Base-by-base conservation (phyloP, 345 rosid genomes). In the Salix brachista region DNA sequence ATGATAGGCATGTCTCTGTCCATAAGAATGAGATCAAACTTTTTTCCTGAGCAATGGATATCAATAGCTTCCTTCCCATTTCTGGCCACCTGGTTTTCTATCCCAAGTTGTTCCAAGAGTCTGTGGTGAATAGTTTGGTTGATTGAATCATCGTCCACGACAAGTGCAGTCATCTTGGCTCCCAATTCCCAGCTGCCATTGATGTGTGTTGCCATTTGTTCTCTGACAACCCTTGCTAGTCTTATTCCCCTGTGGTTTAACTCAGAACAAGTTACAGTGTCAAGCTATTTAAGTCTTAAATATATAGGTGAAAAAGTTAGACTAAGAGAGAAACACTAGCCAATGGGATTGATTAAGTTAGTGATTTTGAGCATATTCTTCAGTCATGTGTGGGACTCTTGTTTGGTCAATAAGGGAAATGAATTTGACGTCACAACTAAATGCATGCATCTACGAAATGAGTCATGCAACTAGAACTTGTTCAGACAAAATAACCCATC, bases 1-100 rank as follows among this genome's bases (percentile, higher is more conserved):
- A 92, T 89, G 78, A 91, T 16, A 8, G 97, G 98, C 98, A 94
- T 94, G 34, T 94, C 97, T 86, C 82, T 82, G 64, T 94, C 98
- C 98, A 94, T 94, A 58, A 94, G 83, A 73, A 94, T 92, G 65
- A 94, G 88, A 77, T 94, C 91, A 72, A 92, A 94, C 37, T 42
- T 76, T 67, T 78, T 82, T 17, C 97, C 97, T 0, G 91, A 83
- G 36, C 73, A 81, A 70, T 91, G 89, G 30, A 83, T 79, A 10
- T 90, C 96, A 2, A 94, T 84, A 1, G 97, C 97, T 80, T 92
- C 92, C 76, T 91, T 85, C 11, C 98, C 98, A 17, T 92, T 90
- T 1, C 3, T 65, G 3, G 85, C 94, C 1, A 79, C 87, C 46
- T 85, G 84, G 64, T 82, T 88, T 73, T 85, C 60, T 1, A 91